phyloP scores from a whole-genome alignment of 1,284 basidiomycete genomes.

The Papiliotrema laurentii region DNA sequence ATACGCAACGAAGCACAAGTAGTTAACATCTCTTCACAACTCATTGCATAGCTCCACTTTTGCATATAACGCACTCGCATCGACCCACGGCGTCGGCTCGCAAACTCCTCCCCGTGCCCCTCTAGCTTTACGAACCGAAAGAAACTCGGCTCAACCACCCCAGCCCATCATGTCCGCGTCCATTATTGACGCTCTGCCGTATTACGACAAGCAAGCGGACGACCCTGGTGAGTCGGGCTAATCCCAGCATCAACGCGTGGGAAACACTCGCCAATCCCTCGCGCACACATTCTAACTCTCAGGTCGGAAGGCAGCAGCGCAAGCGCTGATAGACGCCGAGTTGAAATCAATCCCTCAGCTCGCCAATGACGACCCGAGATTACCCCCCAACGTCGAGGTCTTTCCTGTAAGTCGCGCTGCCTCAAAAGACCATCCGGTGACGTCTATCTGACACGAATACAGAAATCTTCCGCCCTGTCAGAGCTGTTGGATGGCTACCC shows the following conservation, averaged over 20 bases:
- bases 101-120: too few relatives aligned
- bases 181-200: slow-evolving; percentile 76
- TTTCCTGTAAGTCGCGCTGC: slow-evolving; percentile 28
- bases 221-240: slow-evolving; percentile 67
- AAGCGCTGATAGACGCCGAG: slow-evolving; percentile 46
- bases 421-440: background rate
- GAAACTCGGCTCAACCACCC: background rate
- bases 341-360: slow-evolving; percentile 31
- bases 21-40: too few relatives aligned
- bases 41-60: too few relatives aligned
- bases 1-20: too few relatives aligned
- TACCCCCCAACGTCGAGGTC: slow-evolving; percentile 61
- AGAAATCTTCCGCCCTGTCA: slow-evolving; percentile 51
- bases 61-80: too few relatives aligned
- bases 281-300: slow-evolving; percentile 46
- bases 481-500: slow-evolving; percentile 67
- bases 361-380: slow-evolving; percentile 58
- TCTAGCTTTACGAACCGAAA: too few relatives aligned
- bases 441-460: slow-evolving; percentile 1
- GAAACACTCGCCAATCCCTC: slow-evolving; percentile 22
- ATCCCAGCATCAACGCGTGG: too few relatives aligned
- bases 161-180: slow-evolving; percentile 28
- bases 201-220: slow-evolving; percentile 90
- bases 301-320: slow-evolving; percentile 36
- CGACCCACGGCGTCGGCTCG: too few relatives aligned